These are phyloP conservation scores for Picea glauca DNA, from an alignment of 75 land plant genomes.

Conservation along the genomic window DNA sequence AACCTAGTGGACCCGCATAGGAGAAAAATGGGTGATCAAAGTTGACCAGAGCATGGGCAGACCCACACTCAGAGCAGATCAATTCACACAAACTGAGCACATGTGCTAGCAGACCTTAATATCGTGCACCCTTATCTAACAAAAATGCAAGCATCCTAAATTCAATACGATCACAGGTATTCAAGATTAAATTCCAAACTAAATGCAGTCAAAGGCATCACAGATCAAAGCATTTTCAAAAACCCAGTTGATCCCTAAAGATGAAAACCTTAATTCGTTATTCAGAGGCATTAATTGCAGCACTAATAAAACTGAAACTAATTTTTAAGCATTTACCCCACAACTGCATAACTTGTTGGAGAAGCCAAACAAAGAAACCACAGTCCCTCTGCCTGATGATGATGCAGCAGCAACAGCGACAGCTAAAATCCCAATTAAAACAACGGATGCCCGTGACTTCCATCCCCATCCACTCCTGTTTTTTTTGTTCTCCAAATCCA, in stretches of 20 bases:
- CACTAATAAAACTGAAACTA: not conserved
- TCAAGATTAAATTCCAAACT: not conserved
- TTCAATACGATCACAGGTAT: not conserved
- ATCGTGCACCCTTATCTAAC: not conserved
- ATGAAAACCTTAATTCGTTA: not conserved
- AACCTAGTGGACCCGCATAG: too few relatives aligned
- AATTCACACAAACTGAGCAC: too few relatives aligned
- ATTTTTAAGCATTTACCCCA: not conserved
- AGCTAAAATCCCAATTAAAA: not conserved
- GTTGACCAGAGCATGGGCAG: too few relatives aligned
- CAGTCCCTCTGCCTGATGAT: not conserved
- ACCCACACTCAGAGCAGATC: too few relatives aligned
- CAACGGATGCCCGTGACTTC: not conserved
- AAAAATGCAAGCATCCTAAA: not conserved
- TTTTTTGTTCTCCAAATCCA: not conserved
- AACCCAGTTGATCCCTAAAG: not conserved
- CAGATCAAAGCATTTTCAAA: not conserved
- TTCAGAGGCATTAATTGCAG: not conserved
- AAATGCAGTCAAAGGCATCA: not conserved
- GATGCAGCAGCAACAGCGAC: not conserved
- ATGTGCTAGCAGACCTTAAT: too few relatives aligned
- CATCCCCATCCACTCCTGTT: not conserved
- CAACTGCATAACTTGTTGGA: conserved; percentile 5
- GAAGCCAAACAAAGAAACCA: not conserved
- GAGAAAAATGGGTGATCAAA: too few relatives aligned